phyloP scores from a whole-genome alignment of 23 red algal genomes.

The Gracilaria caudata region DNA sequence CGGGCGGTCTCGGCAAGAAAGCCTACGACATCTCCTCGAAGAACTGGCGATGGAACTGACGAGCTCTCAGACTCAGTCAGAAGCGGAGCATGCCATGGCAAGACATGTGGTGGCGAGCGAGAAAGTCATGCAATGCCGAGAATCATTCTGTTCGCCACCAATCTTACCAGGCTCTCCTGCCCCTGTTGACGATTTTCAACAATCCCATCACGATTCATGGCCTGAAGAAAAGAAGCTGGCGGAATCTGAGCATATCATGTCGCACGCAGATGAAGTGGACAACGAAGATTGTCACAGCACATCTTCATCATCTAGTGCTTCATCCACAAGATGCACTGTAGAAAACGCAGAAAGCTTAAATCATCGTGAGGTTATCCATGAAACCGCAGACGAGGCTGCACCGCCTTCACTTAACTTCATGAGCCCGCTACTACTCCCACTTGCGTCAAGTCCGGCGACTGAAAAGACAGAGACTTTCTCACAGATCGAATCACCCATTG shows the following conservation, averaged over 20 bases:
- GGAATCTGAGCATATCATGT: neutral
- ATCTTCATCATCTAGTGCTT: constrained; percentile 14
- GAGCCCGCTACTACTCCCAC: constrained; percentile 11
- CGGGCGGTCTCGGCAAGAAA: neutral
- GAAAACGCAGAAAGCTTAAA: neutral
- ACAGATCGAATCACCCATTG: constrained; percentile 7
- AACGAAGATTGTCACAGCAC: constrained; percentile 1
- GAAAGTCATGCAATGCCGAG: neutral
- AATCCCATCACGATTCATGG: neutral
- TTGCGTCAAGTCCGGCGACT: constrained; percentile 11
- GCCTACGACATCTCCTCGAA: constrained; percentile 5
- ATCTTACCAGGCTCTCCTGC: neutral
- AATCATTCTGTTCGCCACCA: neutral
- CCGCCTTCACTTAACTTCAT: constrained; percentile 1
- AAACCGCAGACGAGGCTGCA: neutral
- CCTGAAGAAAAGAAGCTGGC: neutral
- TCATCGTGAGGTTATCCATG: neutral
- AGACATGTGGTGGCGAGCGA: neutral
- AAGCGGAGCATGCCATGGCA: neutral
- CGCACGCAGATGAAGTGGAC: neutral
- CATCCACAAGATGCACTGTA: neutral
- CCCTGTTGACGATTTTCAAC: neutral
- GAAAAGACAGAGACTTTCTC: constrained; percentile 8
- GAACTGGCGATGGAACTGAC: neutral
- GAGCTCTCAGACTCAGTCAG: neutral